Conservation (phyloP, 1,284 basidiomycete species). For the Takashimella koratensis region DNA sequence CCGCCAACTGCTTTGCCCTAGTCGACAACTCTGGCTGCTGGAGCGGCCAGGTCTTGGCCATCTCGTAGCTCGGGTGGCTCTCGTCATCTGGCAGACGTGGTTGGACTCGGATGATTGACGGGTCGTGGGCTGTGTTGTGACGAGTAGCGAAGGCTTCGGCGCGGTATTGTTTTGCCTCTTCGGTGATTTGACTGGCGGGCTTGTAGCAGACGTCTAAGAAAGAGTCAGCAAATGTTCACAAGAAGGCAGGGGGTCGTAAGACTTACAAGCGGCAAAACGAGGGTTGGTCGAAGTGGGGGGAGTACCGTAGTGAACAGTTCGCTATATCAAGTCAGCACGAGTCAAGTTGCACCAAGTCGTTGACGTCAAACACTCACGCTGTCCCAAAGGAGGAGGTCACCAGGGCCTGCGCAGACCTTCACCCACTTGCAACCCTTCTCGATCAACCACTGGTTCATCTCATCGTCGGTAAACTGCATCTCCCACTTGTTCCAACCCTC, state of each 20-base stretch:
- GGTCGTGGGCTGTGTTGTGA: constrained; percentile 34
- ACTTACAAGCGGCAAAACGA: constrained; percentile 37
- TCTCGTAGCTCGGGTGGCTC: constrained; percentile 10
- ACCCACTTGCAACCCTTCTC: constrained; percentile 37
- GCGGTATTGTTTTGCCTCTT: constrained; percentile 20
- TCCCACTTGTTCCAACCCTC: constrained; percentile 41
- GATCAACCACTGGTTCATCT: constrained; percentile 34
- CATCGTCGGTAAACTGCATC: constrained; percentile 36
- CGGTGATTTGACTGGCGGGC: constrained; percentile 26
- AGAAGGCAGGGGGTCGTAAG: no score
- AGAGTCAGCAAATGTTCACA: no score
- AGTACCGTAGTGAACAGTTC: constrained; percentile 34
- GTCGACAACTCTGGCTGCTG: constrained; percentile 17
- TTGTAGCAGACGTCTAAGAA: constrained; percentile 46
- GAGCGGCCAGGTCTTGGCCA: constrained; percentile 22
- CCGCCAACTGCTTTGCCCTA: constrained; percentile 22
- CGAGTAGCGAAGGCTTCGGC: constrained; percentile 21
- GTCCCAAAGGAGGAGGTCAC: constrained; percentile 39
- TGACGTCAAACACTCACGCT: no score
- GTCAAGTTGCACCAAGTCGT: no score
- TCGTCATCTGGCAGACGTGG: constrained; percentile 12
- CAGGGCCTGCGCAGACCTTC: constrained; percentile 33
- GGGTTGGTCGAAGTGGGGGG: constrained; percentile 28
- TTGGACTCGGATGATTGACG: constrained; percentile 28
- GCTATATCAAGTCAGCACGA: no score